These are phyloP conservation scores for Neurospora sp. DNA, from an alignment of 495 filamentous ascomycete species.

Conservation along the genomic window DNA sequence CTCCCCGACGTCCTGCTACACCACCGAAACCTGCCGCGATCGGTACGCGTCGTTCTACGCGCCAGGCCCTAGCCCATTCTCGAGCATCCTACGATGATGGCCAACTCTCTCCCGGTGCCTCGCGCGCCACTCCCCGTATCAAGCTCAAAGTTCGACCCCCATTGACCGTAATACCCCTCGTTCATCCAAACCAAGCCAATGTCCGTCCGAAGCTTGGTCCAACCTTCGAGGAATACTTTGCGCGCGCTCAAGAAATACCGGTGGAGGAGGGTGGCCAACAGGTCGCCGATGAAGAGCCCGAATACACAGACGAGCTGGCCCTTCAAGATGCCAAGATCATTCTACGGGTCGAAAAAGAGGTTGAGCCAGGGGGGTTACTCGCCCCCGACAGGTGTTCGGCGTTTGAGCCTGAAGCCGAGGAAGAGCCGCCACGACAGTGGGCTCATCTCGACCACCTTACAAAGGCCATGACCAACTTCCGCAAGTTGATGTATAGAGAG, in stretches of 20 bases:
- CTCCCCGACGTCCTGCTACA: slow-evolving; percentile 21
- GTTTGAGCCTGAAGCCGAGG: slow-evolving; percentile 66
- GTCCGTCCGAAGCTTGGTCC: slow-evolving; percentile 35
- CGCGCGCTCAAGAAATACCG: slow-evolving; percentile 31
- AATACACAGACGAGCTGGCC: slow-evolving; percentile 41
- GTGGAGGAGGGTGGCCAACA: slow-evolving; percentile 40
- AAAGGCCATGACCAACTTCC: slow-evolving; percentile 70
- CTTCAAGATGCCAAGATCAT: slow-evolving; percentile 44
- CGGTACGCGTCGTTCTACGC: slow-evolving; percentile 31
- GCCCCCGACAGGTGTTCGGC: slow-evolving; percentile 60
- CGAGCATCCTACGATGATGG: slow-evolving; percentile 20
- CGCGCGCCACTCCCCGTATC: slow-evolving; percentile 27
- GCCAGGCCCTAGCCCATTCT: slow-evolving; percentile 6
- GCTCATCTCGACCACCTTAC: slow-evolving; percentile 78
- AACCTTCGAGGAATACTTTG: slow-evolving; percentile 44
- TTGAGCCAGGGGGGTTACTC: slow-evolving; percentile 63
- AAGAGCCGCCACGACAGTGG: slow-evolving; percentile 67
- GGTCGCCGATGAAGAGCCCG: slow-evolving; percentile 43
- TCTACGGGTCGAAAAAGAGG: slow-evolving; percentile 57
- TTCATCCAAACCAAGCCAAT: slow-evolving; percentile 44
- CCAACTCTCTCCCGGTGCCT: slow-evolving; percentile 9
- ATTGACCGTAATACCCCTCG: slow-evolving; percentile 35
- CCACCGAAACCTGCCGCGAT: slow-evolving; percentile 24
- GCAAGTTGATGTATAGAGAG: slow-evolving; percentile 66
- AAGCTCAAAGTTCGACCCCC: slow-evolving; percentile 31